Percentiles rank a stretch among this genome's conserved stretches.
These are phyloP conservation scores for Carex pumila DNA, from an alignment of 176 grass and related monocot genomes.

Conservation along the genomic window DNA sequence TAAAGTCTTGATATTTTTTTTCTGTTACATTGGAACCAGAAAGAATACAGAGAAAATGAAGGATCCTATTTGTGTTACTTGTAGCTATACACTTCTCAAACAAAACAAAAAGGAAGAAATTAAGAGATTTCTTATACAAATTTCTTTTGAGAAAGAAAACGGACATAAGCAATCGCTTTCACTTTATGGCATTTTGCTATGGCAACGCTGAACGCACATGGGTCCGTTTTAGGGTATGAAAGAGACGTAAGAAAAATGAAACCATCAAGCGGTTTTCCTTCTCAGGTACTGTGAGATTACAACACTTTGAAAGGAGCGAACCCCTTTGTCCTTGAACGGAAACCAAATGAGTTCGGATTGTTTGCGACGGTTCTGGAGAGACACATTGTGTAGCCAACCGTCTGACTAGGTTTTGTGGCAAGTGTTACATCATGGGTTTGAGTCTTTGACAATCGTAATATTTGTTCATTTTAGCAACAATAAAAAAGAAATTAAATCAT, in stretches of 20 bases:
- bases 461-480: not conserved
- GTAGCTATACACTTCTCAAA: not conserved
- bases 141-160: not conserved
- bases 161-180: not conserved
- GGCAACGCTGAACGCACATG: not conserved
- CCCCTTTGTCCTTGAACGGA: not conserved
- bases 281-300: not conserved
- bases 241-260: not conserved
- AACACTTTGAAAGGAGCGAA: not conserved
- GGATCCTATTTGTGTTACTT: too few species aligned
- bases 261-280: not conserved
- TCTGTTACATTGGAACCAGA: too few species aligned
- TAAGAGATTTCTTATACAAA: not conserved
- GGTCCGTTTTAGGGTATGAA: not conserved
- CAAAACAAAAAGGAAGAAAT: not conserved
- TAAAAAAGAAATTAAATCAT: not conserved
- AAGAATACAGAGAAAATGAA: too few species aligned
- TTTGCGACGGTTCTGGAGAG: not conserved
- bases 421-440: not conserved
- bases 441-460: not conserved
- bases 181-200: not conserved
- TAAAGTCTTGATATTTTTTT: too few species aligned
- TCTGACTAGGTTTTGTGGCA: not conserved
- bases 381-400: not conserved
- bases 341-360: not conserved